A percentile compares a stretch with the other conserved stretches of the same genome.
phyloP scores from a whole-genome alignment of 2,329 filamentous ascomycete species.

The Truncatella angustata region DNA sequence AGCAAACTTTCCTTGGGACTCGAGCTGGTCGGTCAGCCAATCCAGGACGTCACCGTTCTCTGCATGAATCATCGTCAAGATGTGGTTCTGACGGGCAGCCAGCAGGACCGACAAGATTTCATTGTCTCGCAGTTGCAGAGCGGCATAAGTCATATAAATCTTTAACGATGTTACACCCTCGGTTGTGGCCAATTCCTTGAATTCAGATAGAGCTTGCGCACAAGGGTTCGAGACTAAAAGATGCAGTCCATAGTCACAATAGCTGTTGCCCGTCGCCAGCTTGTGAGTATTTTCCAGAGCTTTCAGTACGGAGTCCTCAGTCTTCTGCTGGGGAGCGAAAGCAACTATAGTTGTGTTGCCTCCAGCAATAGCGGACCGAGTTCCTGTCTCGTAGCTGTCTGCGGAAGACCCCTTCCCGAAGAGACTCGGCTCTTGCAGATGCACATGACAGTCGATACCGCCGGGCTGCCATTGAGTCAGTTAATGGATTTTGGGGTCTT shows the following conservation, averaged over 20 bases:
- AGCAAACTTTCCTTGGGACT: constrained; percentile 43
- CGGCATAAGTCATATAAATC: constrained; percentile 47
- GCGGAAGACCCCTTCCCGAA: constrained; percentile 30
- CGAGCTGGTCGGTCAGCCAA: constrained; percentile 52
- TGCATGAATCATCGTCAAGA: constrained; percentile 55
- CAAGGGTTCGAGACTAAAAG: constrained; percentile 42
- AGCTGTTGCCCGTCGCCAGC: constrained; percentile 36
- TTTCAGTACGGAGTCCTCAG: constrained; percentile 14
- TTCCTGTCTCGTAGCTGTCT: constrained; percentile 40
- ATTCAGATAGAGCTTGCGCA: constrained; percentile 35
- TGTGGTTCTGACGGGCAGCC: constrained; percentile 35
- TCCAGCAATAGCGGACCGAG: constrained; percentile 54
- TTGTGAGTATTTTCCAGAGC: constrained; percentile 46
- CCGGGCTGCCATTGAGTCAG: constrained; percentile 25
- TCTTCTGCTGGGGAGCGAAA: constrained; percentile 53
- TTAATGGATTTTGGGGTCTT: background rate
- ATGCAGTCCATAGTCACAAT: constrained; percentile 49
- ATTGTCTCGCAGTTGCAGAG: constrained; percentile 46
- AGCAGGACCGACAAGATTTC: constrained; percentile 51
- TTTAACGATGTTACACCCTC: constrained; percentile 43
- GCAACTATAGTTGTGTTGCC: constrained; percentile 58
- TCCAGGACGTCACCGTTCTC: constrained; percentile 53
- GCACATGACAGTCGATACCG: constrained; percentile 39
- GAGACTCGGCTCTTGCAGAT: constrained; percentile 36
- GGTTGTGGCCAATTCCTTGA: constrained; percentile 33